Conservation (phyloP, 2,329 filamentous ascomycete genomes). For the Lachnellula hyalina region DNA sequence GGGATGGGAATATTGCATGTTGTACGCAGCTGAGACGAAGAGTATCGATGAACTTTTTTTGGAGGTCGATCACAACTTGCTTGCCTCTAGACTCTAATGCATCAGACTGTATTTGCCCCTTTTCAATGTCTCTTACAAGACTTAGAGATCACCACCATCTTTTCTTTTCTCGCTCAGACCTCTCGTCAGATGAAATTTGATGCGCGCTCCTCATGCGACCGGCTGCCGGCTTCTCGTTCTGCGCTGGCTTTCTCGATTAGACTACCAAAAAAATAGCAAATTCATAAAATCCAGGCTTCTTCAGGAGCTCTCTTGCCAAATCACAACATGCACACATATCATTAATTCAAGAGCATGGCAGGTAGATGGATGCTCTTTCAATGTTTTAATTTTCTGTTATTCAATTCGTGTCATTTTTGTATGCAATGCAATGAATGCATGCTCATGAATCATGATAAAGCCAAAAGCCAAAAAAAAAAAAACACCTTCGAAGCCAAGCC, state of each 20-base stretch:
- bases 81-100: conserved; percentile 32
- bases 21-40: conserved; percentile 26
- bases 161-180: conserved; percentile 12
- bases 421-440: conserved; percentile 10
- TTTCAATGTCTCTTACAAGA: conserved; percentile 15
- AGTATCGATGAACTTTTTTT: conserved; percentile 26
- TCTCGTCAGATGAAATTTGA: conserved; percentile 11
- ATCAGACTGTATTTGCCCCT: conserved; percentile 24
- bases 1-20: conserved; percentile 28
- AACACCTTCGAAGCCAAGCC: background rate
- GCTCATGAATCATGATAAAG: conserved; percentile 15
- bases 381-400: conserved; percentile 12
- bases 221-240: conserved; percentile 12
- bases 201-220: conserved; percentile 4
- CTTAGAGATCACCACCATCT: conserved; percentile 14
- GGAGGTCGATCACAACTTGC: conserved; percentile 28
- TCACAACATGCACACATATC: background rate
- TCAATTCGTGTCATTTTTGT: conserved; percentile 2
- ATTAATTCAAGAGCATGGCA: background rate
- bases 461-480: background rate
- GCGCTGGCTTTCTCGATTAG: conserved; percentile 22
- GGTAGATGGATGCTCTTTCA: background rate
- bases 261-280: conserved; percentile 29
- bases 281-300: conserved; percentile 17
- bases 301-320: background rate